These are phyloP conservation scores for Proteromonas lacertae DNA, from an alignment of 352 stramenopile genomes.

Conservation along the genomic window DNA sequence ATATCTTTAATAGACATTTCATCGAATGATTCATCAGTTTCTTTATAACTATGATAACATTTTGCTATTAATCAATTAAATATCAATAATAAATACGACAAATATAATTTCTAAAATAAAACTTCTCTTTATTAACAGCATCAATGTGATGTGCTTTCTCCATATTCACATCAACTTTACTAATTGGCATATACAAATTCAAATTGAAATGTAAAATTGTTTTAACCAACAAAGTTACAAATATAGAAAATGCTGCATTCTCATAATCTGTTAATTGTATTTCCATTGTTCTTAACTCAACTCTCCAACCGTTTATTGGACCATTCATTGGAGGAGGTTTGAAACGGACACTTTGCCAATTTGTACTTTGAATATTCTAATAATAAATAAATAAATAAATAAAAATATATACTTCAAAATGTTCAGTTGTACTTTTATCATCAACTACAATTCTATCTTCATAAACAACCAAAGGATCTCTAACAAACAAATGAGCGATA, in stretches of 20 bases:
- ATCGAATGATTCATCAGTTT: too few relatives aligned
- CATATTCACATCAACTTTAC: slow-evolving; percentile 92
- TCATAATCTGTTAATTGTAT: slow-evolving; percentile 98
- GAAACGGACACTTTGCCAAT: slow-evolving; percentile 99
- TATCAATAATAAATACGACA: too few relatives aligned
- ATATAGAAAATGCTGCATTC: slow-evolving; percentile 93
- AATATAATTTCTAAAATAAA: slow-evolving; percentile 70
- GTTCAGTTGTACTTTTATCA: slow-evolving; percentile 24
- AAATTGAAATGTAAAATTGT: slow-evolving; percentile 97
- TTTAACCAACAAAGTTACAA: slow-evolving; percentile 76
- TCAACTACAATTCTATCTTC: slow-evolving; percentile 29
- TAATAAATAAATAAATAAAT: slow-evolving; percentile 43
- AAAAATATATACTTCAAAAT: slow-evolving; percentile 5
- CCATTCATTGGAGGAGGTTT: slow-evolving; percentile 91
- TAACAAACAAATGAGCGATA: slow-evolving; percentile 91
- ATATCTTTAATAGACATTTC: too few relatives aligned
- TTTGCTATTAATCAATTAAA: too few relatives aligned
- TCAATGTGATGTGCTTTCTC: slow-evolving; percentile 73
- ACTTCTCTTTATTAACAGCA: slow-evolving; percentile 66
- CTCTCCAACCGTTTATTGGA: slow-evolving; percentile 21
- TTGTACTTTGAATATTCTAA: slow-evolving; percentile 98
- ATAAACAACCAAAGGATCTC: slow-evolving; percentile 79
- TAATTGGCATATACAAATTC: slow-evolving; percentile 93
- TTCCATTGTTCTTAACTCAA: slow-evolving; percentile 90
- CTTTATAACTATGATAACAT: too few relatives aligned